A percentile compares a stretch with the other conserved stretches of the same genome.
Conservation (phyloP, 2,329 filamentous ascomycete species). For the Didymella keratinophila region DNA sequence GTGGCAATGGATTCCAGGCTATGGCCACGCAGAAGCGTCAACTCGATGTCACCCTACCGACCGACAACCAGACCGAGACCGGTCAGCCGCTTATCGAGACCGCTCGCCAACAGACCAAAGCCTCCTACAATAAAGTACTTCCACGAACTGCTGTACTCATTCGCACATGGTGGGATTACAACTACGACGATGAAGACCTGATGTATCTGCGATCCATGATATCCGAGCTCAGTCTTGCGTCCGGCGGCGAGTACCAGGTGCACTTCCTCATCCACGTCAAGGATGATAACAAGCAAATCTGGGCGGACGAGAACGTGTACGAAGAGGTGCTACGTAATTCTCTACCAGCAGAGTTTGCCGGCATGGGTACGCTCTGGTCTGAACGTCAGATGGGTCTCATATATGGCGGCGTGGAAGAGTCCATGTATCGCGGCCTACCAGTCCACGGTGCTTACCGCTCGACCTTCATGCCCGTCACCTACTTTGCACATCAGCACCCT, state of each 20-base stretch:
- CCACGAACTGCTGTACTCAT: constrained; percentile 80
- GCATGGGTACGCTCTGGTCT: constrained; percentile 62
- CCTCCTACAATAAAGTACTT: constrained; percentile 48
- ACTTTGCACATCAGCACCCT: constrained; percentile 86
- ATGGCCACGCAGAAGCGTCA: constrained; percentile 46
- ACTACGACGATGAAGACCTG: constrained; percentile 80
- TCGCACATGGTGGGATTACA: constrained; percentile 80
- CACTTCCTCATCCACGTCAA: constrained; percentile 88
- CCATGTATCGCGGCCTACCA: constrained; percentile 65
- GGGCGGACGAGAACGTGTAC: constrained; percentile 78
- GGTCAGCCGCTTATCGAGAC: constrained; percentile 24
- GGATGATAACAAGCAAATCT: constrained; percentile 79
- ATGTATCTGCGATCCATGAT: constrained; percentile 84
- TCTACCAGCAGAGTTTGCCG: constrained; percentile 58
- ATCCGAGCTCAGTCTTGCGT: constrained; percentile 77
- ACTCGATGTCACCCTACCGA: constrained; percentile 13
- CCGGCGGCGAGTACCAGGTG: constrained; percentile 81
- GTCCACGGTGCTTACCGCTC: constrained; percentile 75
- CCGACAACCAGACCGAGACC: constrained; percentile 16
- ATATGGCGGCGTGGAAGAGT: constrained; percentile 60
- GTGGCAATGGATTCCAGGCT: constrained; percentile 51
- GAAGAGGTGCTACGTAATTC: constrained; percentile 66
- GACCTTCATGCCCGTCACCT: constrained; percentile 92
- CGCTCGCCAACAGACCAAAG: constrained; percentile 30
- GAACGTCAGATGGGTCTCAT: constrained; percentile 64